Base-by-base conservation (phyloP, 2,329 filamentous ascomycete species). In the Aspergillus jensenii region DNA sequence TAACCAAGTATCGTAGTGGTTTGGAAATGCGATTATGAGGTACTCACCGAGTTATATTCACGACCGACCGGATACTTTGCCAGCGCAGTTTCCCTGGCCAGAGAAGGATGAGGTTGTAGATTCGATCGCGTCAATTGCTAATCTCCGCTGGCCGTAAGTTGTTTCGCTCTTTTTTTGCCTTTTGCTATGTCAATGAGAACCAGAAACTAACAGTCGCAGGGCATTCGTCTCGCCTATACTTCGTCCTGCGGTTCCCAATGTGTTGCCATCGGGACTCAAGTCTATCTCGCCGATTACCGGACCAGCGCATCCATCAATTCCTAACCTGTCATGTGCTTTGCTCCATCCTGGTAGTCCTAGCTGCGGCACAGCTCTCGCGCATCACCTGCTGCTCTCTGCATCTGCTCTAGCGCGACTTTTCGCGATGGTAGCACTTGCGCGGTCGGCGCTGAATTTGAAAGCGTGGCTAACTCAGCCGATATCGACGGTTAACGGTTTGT, bases 271-370 rank as follows among this genome's bases (percentile, higher is more conserved):
- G 0, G 71, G 83, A 3, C 80, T 87, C 3, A 82, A 96, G 21
- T 78, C 83, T 12, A 87, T 97, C 56, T 82, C 88, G 0, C 90
- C 92, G 1, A 85, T 98, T 55, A 91, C 91, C 1, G 87, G 89
- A 1, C 85, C 89, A 27, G 93, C 93, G 0, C 93, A 98, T 69
- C 93, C 93, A 1, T 86, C 91, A 43, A 93, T 96, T 72, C 87
- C 85, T 9, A 89, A 87, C 25, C 85, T 97, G 19, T 93, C 91
- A 44, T 99, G 95, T 76, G 93, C 93, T 1, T 83, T 93, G 2
- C 85, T 98, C 2, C 93, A 99, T 71, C 93, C 93, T 0, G 82
- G 85, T 17, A 90, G 96, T 67, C 93, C 93, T 1, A 96, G 90
- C 17, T 99, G 93, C 74, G 83, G 89, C 39, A 90, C 90, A 31